phyloP scores from a whole-genome alignment of 2,329 filamentous ascomycete species.

The Alternaria incomplexa region DNA sequence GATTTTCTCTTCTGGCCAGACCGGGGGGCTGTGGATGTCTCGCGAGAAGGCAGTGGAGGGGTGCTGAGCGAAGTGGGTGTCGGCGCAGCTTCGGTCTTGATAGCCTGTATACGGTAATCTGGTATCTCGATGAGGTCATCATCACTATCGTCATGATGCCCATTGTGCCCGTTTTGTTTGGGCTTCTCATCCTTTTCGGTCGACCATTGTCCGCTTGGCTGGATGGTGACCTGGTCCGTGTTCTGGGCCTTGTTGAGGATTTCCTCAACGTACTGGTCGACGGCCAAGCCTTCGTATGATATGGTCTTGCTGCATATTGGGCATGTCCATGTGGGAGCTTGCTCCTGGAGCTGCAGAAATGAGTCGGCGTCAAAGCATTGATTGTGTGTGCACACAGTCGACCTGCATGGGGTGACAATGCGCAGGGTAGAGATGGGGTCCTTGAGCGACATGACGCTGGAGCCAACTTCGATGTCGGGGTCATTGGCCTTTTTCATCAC shows the following conservation, averaged over 20 bases:
- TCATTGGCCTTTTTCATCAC: constrained; percentile 84
- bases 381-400: constrained; percentile 80
- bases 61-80: constrained; percentile 50
- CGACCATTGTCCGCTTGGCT: constrained; percentile 83
- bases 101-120: constrained; percentile 47
- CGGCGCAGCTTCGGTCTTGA: constrained; percentile 49
- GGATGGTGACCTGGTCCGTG: constrained; percentile 85
- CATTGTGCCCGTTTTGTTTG: constrained; percentile 47
- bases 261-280: constrained; percentile 92
- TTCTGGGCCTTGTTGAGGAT: constrained; percentile 78
- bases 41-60: constrained; percentile 55
- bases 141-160: constrained; percentile 50
- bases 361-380: constrained; percentile 95
- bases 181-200: constrained; percentile 50
- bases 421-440: constrained; percentile 89
- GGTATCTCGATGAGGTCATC: constrained; percentile 55
- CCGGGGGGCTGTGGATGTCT: constrained; percentile 43
- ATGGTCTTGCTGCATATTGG: constrained; percentile 88
- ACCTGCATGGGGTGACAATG: constrained; percentile 80
- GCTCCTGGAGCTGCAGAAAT: constrained; percentile 92
- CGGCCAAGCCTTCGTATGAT: constrained; percentile 79
- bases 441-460: constrained; percentile 86
- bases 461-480: constrained; percentile 86
- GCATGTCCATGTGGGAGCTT: constrained; percentile 96
- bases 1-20: constrained; percentile 52